phyloP scores from a whole-genome alignment of 495 filamentous ascomycete genomes.

The Friedmanniomyces simplex region DNA sequence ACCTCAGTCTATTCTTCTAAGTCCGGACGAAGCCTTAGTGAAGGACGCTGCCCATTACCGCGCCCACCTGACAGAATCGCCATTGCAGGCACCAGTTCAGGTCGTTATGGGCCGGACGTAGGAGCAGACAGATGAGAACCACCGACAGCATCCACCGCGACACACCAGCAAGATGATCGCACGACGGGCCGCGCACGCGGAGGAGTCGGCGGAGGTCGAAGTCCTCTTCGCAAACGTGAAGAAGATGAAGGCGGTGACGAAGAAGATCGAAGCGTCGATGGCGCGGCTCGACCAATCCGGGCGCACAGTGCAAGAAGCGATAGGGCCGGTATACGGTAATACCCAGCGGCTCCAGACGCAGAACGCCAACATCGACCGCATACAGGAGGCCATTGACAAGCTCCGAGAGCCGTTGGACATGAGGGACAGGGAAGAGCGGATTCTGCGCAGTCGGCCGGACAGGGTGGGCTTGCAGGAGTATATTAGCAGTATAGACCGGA shows the following conservation, averaged over 20 bases:
- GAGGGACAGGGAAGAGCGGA: conserved; percentile 77
- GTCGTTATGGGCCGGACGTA: too few species aligned
- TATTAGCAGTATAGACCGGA: conserved; percentile 75
- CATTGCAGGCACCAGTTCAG: too few species aligned
- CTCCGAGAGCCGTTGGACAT: conserved; percentile 81
- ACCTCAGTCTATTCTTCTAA: too few species aligned
- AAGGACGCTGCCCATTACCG: too few species aligned
- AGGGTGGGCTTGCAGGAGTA: conserved; percentile 75
- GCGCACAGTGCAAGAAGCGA: conserved; percentile 79
- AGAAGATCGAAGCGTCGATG: conserved; percentile 85
- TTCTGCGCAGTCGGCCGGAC: conserved; percentile 68
- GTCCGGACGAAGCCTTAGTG: too few species aligned
- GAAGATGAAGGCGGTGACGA: conserved; percentile 64
- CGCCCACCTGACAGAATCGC: too few species aligned
- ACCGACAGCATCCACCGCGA: neutral
- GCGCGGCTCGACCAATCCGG: conserved; percentile 75
- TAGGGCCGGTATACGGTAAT: conserved; percentile 86
- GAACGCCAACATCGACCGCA: conserved; percentile 74
- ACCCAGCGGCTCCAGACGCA: conserved; percentile 78
- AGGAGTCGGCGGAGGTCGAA: conserved; percentile 63
- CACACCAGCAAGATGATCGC: conserved; percentile 12
- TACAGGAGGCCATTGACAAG: conserved; percentile 75
- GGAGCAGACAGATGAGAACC: too few species aligned
- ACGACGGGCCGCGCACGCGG: conserved; percentile 36
- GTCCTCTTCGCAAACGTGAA: conserved; percentile 55